These are phyloP conservation scores for Prunus mira DNA, from an alignment of 306 rosid species.

Conservation along the genomic window DNA sequence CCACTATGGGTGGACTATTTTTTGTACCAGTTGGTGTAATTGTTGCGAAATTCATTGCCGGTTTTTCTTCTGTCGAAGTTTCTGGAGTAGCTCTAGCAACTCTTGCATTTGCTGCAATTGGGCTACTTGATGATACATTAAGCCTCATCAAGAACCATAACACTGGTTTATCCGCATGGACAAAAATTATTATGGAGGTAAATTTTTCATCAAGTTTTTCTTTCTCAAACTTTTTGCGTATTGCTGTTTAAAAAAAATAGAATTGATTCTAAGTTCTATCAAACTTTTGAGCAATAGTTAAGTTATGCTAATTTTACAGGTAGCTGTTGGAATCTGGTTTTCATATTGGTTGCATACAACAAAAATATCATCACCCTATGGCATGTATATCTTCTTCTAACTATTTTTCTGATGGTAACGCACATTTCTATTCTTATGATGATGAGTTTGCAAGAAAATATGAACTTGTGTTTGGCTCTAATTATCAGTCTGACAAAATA, in stretches of 20 bases:
- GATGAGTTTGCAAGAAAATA: conserved; percentile 31
- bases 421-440: conserved; percentile 60
- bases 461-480: neutral
- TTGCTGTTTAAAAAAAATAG: neutral
- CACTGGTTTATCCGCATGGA: conserved; percentile 55
- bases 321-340: conserved; percentile 78
- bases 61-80: conserved; percentile 69
- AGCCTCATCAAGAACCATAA: conserved; percentile 51
- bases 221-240: conserved; percentile 17
- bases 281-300: conserved; percentile 13
- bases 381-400: conserved; percentile 97
- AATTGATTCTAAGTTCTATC: conserved; percentile 1
- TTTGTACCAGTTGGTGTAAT: conserved; percentile 73
- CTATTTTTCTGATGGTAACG: conserved; percentile 90
- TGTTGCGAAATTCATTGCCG: conserved; percentile 56
- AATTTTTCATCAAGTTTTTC: conserved; percentile 8
- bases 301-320: conserved; percentile 48
- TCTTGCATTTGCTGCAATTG: conserved; percentile 84
- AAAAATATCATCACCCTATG: conserved; percentile 83
- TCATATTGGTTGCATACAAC: conserved; percentile 76
- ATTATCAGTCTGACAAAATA: neutral
- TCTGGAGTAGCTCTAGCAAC: conserved; percentile 68
- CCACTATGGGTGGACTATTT: conserved; percentile 90
- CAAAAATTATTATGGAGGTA: conserved; percentile 68
- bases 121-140: conserved; percentile 67